Conservation (phyloP, 2,329 filamentous ascomycete genomes). For the Aspergillus ochraceus region DNA sequence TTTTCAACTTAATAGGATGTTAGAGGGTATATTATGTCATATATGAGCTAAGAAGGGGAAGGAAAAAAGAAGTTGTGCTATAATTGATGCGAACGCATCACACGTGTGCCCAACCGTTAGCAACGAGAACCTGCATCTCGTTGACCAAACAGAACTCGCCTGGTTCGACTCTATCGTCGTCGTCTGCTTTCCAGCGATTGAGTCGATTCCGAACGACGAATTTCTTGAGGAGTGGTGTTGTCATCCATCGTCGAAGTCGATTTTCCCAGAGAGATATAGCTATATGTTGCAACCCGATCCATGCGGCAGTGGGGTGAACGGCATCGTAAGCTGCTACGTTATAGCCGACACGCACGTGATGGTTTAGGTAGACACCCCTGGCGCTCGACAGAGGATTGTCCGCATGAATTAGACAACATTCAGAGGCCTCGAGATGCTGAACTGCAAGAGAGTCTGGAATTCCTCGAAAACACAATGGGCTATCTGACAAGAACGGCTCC, state of each 20-base stretch:
- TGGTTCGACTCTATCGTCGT: constrained; percentile 34
- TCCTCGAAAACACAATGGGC: constrained; percentile 47
- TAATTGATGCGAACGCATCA: background rate
- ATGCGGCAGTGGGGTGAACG: constrained; percentile 51
- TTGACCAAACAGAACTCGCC: constrained; percentile 58
- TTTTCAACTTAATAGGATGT: too few relatives aligned
- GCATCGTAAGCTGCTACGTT: constrained; percentile 53
- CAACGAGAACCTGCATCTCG: constrained; percentile 40
- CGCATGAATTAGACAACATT: constrained; percentile 65
- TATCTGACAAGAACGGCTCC: background rate
- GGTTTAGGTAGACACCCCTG: constrained; percentile 67
- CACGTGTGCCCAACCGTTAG: constrained; percentile 16
- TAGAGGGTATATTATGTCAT: too few relatives aligned
- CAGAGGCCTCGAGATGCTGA: constrained; percentile 58
- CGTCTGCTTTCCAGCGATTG: constrained; percentile 33
- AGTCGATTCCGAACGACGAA: constrained; percentile 35
- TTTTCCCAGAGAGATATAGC: constrained; percentile 61
- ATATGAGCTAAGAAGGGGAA: too few relatives aligned
- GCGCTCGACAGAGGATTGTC: constrained; percentile 59
- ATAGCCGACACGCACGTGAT: constrained; percentile 68
- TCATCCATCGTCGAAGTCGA: constrained; percentile 51
- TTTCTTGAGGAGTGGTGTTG: constrained; percentile 32
- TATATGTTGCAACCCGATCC: constrained; percentile 52
- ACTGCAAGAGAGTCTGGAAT: constrained; percentile 54
- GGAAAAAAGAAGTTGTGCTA: too few relatives aligned